A percentile compares a stretch with the other conserved stretches of the same genome.
Evolutionary conservation across 768 basidiomycete genomes (phyloP).

Genomic region (Tylopilus balloui): DNA sequence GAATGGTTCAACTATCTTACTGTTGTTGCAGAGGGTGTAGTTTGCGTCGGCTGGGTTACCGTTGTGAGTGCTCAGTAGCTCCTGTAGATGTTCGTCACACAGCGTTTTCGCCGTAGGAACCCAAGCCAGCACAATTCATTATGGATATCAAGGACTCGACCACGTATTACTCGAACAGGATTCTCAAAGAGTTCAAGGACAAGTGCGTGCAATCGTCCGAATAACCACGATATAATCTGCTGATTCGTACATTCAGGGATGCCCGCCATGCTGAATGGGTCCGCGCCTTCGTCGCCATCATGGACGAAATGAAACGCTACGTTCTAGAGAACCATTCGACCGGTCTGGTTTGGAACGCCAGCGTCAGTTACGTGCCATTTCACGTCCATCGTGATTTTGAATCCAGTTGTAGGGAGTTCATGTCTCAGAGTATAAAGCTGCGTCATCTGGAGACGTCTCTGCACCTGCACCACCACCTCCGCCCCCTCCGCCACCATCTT

Average conservation of each 20-base stretch:
- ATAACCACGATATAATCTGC: background rate
- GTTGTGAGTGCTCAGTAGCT: conserved; percentile 47
- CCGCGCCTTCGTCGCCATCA: conserved; percentile 56
- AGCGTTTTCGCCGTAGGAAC: conserved; percentile 38
- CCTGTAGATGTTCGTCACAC: background rate
- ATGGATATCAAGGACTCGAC: conserved; percentile 80
- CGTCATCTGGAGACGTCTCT: conserved; percentile 28
- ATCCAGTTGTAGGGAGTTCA: conserved; percentile 47
- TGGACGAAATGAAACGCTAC: conserved; percentile 81
- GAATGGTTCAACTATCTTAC: conserved; percentile 82
- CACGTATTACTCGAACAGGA: conserved; percentile 82
- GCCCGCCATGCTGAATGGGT: conserved; percentile 88
- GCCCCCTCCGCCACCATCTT: conserved; percentile 50
- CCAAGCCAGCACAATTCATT: conserved; percentile 79
- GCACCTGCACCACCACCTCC: conserved; percentile 48
- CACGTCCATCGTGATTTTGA: background rate
- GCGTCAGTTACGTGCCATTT: conserved; percentile 39
- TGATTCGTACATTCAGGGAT: conserved; percentile 51
- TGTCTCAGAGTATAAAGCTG: conserved; percentile 48
- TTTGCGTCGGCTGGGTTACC: conserved; percentile 84
- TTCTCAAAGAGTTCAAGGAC: conserved; percentile 91
- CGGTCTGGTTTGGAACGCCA: conserved; percentile 85
- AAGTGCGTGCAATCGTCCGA: conserved; percentile 68
- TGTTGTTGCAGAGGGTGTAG: conserved; percentile 76
- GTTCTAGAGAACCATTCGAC: conserved; percentile 81